Base-by-base conservation (phyloP, 768 basidiomycete genomes). In the Jaapia argillacea region DNA sequence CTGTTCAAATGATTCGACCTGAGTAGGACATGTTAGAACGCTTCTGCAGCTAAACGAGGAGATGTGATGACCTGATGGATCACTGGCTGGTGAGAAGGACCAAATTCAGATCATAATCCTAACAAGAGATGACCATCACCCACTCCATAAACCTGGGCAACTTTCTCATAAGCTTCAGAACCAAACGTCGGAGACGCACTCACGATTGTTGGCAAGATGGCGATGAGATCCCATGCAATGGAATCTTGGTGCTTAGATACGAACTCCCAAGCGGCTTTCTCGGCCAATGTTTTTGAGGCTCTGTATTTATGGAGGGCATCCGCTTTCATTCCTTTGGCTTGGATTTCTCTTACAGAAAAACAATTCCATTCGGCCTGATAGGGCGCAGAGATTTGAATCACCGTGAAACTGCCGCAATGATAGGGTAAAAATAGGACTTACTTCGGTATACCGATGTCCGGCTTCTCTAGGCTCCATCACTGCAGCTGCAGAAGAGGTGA, bases 241-340 rank as follows among this genome's bases (percentile, higher is more conserved):
- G 52, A 49, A 7, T 28, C 28, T n/a, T 59, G 50, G 36, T 58
- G 50, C 41, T 53, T 41, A 25, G 52, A 45, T 36, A 56, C 27
- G 41, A 61, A 64, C 5, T 54, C 41, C 66, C 64, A 68, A 4
- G 66, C 66, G 2, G 60, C 54, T 60, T 63, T 66, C 59, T 88
- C 85, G 0, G 81, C 79, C 2, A 83, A 62, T 2, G 67, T 70
- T 63, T 87, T 86, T 14, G 74, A 75, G 2, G 79, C 75, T 10
- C 63, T 53, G 56, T 85, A 85, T 49, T 71, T 75, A 14, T 58
- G 47, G 14, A 57, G 47, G 0, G 48, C 45, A 0, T 55, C 45
- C 0, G 74, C 70, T 1, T 68, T 61, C 7, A 58, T 56, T 0
- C 79, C 80, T 40, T 74, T 60, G 47, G 71, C 63, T 43, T 70